Conservation (phyloP, 345 rosid species). For the Brassica cretica region DNA sequence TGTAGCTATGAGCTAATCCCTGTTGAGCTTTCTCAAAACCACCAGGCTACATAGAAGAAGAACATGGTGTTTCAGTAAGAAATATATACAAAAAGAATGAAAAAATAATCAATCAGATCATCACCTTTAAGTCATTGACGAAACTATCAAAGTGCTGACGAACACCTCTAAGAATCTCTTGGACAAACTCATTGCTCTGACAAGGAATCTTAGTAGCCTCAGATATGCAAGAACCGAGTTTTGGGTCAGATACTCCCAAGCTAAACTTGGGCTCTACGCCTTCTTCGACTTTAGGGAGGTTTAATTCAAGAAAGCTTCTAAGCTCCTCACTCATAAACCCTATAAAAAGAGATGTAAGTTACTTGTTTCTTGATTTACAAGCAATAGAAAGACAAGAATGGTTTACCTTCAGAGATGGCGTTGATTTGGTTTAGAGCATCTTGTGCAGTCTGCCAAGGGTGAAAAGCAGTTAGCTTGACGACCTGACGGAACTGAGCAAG, state of each 20-base stretch:
- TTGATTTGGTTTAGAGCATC: slow-evolving; percentile 72
- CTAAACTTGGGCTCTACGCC: slow-evolving; percentile 71
- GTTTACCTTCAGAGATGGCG: slow-evolving; percentile 69
- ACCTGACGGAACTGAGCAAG: slow-evolving; percentile 68
- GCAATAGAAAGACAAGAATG: not conserved
- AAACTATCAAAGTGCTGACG: slow-evolving; percentile 70
- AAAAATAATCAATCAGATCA: not conserved
- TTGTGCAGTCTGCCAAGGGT: slow-evolving; percentile 56
- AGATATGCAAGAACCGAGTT: slow-evolving; percentile 71
- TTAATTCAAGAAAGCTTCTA: slow-evolving; percentile 74
- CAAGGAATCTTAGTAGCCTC: slow-evolving; percentile 74
- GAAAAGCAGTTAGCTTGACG: slow-evolving; percentile 64
- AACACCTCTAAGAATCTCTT: slow-evolving; percentile 81
- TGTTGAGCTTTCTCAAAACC: slow-evolving; percentile 77
- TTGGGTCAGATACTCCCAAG: slow-evolving; percentile 81
- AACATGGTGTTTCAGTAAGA: not conserved
- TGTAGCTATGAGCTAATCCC: slow-evolving; percentile 86
- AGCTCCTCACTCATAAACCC: slow-evolving; percentile 74
- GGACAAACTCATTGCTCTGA: slow-evolving; percentile 75
- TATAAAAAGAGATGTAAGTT: not conserved
- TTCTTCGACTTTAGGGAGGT: slow-evolving; percentile 81
- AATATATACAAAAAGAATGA: not conserved
- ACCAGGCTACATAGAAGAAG: slow-evolving; percentile 50
- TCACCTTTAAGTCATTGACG: slow-evolving; percentile 79
- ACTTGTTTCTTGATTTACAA: not conserved